Conservation (phyloP, 495 filamentous ascomycete species). For the Penicillium soppii region DNA sequence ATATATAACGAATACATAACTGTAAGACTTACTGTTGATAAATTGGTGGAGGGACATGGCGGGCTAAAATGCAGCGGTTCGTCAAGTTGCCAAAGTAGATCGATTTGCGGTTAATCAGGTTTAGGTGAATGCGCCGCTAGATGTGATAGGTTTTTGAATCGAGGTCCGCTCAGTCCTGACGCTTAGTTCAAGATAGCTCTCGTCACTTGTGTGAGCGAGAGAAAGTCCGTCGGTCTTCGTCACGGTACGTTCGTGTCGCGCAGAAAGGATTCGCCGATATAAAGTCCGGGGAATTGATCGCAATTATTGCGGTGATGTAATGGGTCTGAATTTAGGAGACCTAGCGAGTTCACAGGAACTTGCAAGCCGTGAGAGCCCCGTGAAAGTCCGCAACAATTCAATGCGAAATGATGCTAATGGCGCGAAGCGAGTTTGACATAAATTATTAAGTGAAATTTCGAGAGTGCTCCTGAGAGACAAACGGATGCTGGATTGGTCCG, state of each 20-base stretch:
- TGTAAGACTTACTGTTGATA: conserved; percentile 57
- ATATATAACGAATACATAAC: not conserved
- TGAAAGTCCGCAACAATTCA: not conserved
- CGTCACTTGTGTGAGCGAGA: not conserved
- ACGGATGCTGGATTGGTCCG: not conserved
- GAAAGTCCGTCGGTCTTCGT: not conserved
- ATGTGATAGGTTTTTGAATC: no score
- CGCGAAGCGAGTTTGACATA: not conserved
- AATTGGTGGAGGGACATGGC: conserved; percentile 66
- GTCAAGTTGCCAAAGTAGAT: not conserved
- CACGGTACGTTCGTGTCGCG: not conserved
- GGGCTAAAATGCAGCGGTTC: conserved; percentile 1
- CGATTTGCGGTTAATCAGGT: not conserved
- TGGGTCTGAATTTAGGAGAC: no score
- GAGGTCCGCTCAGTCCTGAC: no score
- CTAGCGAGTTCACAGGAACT: not conserved
- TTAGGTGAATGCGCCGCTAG: conserved; percentile 1
- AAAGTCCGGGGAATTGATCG: not conserved
- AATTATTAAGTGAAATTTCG: not conserved
- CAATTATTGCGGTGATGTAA: not conserved
- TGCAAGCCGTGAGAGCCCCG: not conserved
- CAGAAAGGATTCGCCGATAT: conserved; percentile 1
- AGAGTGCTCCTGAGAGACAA: not conserved
- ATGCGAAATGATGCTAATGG: not conserved
- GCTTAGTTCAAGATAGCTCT: not conserved